Evolutionary conservation across 1,284 basidiomycete species (phyloP).

Genomic region (Leccinum subrobustum): DNA sequence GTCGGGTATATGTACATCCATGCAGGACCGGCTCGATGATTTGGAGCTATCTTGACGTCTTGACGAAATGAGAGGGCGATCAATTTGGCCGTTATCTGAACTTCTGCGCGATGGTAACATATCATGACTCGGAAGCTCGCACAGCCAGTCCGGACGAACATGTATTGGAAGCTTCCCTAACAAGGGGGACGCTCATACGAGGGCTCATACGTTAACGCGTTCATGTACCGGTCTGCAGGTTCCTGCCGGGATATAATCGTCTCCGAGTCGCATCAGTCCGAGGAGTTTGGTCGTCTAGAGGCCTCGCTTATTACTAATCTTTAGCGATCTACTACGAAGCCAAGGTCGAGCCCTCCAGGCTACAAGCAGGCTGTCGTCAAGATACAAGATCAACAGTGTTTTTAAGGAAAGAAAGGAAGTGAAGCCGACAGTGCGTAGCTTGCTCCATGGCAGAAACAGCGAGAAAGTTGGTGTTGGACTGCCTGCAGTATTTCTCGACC

Average conservation of each 20-base stretch:
- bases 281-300: conserved; percentile 19
- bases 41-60: not conserved
- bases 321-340: not conserved
- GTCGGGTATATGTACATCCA: conserved; percentile 6
- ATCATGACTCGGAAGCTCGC: not conserved
- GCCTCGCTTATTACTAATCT: not conserved
- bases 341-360: not conserved
- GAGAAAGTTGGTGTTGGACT: not conserved
- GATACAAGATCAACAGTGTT: not conserved
- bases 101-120: not conserved
- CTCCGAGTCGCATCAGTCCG: conserved; percentile 10
- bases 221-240: conserved; percentile 4
- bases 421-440: not conserved
- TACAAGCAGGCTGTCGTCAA: not conserved
- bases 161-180: conserved; percentile 2
- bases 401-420: not conserved
- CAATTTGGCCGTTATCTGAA: not conserved
- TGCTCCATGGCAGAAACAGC: not conserved
- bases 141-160: not conserved
- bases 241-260: conserved; percentile 5
- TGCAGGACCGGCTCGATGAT: not conserved
- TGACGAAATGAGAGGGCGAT: not conserved
- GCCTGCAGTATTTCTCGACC: not conserved
- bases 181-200: not conserved
- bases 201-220: not conserved